Evolutionary conservation across 2,329 filamentous ascomycete species (phyloP), one percentile per base, ranked within the genome.

Genomic region (Blastomyces percursus): DNA sequence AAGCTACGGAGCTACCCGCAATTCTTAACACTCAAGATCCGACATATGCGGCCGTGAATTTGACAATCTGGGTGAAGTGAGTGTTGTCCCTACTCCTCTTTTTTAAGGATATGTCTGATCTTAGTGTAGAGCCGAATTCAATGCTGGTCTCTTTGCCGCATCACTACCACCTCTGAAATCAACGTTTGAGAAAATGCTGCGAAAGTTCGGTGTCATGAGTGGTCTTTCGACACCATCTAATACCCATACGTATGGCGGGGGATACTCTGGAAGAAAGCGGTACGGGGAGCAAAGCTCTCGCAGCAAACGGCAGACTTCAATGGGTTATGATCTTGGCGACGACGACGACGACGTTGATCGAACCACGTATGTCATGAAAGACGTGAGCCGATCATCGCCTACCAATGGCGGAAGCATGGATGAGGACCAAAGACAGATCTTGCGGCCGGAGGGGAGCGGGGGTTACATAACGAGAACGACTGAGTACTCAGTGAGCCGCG

Each of bases 401-500:
- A 56, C n/a, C 32, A 35, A 40, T n/a, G 14, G 32, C 24, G 30
- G 35, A 24, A 56, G 54, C 32, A 56, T 56, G 32, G 54, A 56
- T 7, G 54, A 56, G 12, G 54, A 56, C 11, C 54, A 56, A n/a
- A 38, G n/a, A 16, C 54, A 56, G n/a, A 56, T 56, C 32, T 35
- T 56, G 54, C 27, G 12, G 14, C 11, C 54, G 40, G 54, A 42
- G 40, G 32, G 32, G 3, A 24, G n/a, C 11, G 54, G 35, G 3
- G 30, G 32, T 0, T 56, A 56, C n/a, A 56, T 56, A 40, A 56
- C 54, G 14, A 56, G 32, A 35, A 56, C 54, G 32, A 56, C 54
- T 9, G 54, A 56, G 24, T 56, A 56, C n/a, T 40, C 54, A 40
- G 54, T 56, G 54, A 56, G 54, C 54, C 54, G 54, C 40, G 54